These are phyloP conservation scores for Eucalyptus pauciflora DNA, from an alignment of 345 rosid genomes.

Conservation along the genomic window DNA sequence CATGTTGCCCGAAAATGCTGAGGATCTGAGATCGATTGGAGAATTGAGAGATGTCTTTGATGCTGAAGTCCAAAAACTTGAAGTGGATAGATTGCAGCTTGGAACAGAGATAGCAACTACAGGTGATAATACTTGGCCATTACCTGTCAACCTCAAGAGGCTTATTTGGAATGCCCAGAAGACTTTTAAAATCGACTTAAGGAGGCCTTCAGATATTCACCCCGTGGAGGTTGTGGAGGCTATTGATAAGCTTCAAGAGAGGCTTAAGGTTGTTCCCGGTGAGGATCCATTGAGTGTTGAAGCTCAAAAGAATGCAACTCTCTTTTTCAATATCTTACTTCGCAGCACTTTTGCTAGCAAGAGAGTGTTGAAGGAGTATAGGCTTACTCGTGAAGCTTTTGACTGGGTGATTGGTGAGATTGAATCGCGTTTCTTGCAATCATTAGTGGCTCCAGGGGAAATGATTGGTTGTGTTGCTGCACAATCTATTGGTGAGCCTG, in stretches of 20 bases:
- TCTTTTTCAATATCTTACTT: constrained; percentile 84
- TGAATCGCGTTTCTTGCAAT: constrained; percentile 84
- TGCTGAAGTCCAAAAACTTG: constrained; percentile 90
- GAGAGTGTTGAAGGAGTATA: constrained; percentile 91
- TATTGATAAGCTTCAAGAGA: constrained; percentile 94
- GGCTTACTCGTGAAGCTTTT: constrained; percentile 91
- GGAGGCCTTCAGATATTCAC: constrained; percentile 78
- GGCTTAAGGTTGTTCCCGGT: constrained; percentile 91
- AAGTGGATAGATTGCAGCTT: constrained; percentile 73
- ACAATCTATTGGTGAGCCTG: constrained; percentile 99
- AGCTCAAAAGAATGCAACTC: constrained; percentile 98
- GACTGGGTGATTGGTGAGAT: constrained; percentile 99
- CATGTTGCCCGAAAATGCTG: constrained; percentile 72
- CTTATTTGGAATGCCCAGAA: constrained; percentile 98
- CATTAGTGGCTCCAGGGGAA: constrained; percentile 94
- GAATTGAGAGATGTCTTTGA: constrained; percentile 90
- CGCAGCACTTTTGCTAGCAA: constrained; percentile 97
- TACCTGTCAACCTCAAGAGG: constrained; percentile 93
- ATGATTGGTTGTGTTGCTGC: constrained; percentile 99
- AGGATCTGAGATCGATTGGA: constrained; percentile 79
- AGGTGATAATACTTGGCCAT: constrained; percentile 87
- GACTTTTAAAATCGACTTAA: constrained; percentile 76
- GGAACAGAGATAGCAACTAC: constrained; percentile 91
- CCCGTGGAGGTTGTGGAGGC: constrained; percentile 97
- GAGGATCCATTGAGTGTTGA: constrained; percentile 84